Evolutionary conservation across 176 grass and related monocot species (phyloP), one percentile per base, ranked within the genome.

Genomic region (Cenchrus purpureus): DNA sequence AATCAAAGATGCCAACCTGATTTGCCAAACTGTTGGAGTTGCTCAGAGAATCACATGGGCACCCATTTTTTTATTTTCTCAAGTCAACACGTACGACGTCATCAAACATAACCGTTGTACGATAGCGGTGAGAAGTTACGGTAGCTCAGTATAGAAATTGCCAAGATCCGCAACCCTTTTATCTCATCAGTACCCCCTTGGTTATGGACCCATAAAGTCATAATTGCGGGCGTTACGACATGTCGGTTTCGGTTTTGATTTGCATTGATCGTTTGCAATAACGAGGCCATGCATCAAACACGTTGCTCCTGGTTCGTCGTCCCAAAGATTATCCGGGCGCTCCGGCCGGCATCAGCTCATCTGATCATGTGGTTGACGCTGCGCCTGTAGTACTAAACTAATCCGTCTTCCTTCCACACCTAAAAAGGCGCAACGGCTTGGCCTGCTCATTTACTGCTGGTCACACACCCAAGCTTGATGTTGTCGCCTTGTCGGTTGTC

Each of bases 51-150:
- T n/a, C 73, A 51, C 79, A 60, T 77, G 52, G 64, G 3, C n/a
- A 25, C 63, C 59, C 44, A n/a, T 57, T 73, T 17, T 20, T 1
- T 37, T 0, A 1, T 17, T n/a, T n/a, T n/a, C n/a, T n/a, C n/a
- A n/a, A n/a, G 58, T 74, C 87, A n/a, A 79, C n/a, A 79, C 87
- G n/a, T n/a, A 14, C 16, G 10, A 7, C 49, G 5, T 49, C 68
- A 28, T 13, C 34, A 34, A 56, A 83, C 50, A 67, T 37, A 59
- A 7, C 71, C 71, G 79, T 82, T 82, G 78, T 51, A 55, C 46
- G 20, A 10, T 19, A 19, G 20, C 58, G 4, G 20, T 5, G 54
- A 56, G 54, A 10, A 22, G 58, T 60, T 59, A 59, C 56, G n/a
- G n/a, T n/a, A n/a, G n/a, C n/a, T n/a, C n/a, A n/a, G n/a, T n/a